These are phyloP conservation scores for Haplosporangium sp. DNA, from an alignment of 371 early-diverging fungal species.

Conservation along the genomic window DNA sequence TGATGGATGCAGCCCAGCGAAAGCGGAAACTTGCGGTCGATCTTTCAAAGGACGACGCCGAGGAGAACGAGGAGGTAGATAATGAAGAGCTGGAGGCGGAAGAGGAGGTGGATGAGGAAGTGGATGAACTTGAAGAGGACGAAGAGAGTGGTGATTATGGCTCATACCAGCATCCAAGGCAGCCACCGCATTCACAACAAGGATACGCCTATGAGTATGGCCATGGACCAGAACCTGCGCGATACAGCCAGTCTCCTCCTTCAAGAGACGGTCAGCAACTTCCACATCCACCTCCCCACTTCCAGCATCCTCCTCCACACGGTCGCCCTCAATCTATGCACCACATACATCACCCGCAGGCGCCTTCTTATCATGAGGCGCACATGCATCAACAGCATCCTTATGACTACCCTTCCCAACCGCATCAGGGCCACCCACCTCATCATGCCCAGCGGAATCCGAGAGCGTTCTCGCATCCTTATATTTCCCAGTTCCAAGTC, in stretches of 20 bases:
- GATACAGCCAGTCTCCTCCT: neutral
- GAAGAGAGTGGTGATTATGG: neutral
- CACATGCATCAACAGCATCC: neutral
- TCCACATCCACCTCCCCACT: neutral
- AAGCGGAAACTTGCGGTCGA: neutral
- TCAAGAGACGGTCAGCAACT: neutral
- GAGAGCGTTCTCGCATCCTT: neutral
- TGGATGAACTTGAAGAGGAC: slow-evolving; percentile 17
- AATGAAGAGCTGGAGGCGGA: slow-evolving; percentile 7
- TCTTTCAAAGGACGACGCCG: slow-evolving; percentile 8
- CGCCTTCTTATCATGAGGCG: slow-evolving; percentile 5
- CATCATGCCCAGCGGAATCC: slow-evolving; percentile 4
- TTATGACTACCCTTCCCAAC: slow-evolving; percentile 2
- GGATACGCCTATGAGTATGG: neutral
- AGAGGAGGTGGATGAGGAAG: slow-evolving; percentile 16
- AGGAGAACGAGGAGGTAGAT: slow-evolving; percentile 3
- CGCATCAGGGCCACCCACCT: neutral
- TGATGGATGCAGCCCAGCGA: slow-evolving; percentile 9
- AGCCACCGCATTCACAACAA: slow-evolving; percentile 8
- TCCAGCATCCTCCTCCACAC: neutral
- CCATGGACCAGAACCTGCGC: neutral
- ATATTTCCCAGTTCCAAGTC: neutral
- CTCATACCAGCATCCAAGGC: neutral
- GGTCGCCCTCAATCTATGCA: neutral
- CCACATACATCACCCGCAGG: slow-evolving; percentile 7